These are phyloP conservation scores for Panellus pusillus DNA, from an alignment of 768 basidiomycete genomes.

Conservation along the genomic window DNA sequence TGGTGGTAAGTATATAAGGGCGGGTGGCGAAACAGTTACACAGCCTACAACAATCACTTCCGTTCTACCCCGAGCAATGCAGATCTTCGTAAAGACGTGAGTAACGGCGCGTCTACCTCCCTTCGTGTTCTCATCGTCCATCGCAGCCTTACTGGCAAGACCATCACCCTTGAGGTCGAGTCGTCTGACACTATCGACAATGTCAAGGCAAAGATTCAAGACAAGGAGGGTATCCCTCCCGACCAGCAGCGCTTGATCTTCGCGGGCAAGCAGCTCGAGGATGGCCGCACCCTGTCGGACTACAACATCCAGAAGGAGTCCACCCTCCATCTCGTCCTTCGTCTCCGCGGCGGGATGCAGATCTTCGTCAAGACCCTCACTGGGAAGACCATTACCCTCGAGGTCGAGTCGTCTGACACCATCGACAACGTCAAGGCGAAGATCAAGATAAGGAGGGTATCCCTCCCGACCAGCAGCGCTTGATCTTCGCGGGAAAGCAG, in stretches of 20 bases:
- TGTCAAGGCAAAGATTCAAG: slow-evolving; percentile 73
- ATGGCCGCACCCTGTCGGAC: slow-evolving; percentile 77
- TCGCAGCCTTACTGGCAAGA: slow-evolving; percentile 61
- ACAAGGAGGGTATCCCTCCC: slow-evolving; percentile 61
- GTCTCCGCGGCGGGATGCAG: slow-evolving; percentile 18
- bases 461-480: slow-evolving; percentile 19
- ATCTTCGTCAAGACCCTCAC: slow-evolving; percentile 49
- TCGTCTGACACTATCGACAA: slow-evolving; percentile 75
- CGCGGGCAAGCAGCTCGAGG: slow-evolving; percentile 86
- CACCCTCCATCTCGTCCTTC: slow-evolving; percentile 53
- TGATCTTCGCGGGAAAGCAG: slow-evolving; percentile 20
- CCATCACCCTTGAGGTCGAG: slow-evolving; percentile 74
- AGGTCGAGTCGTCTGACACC: slow-evolving; percentile 53
- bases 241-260: slow-evolving; percentile 66
- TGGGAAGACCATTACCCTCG: slow-evolving; percentile 63
- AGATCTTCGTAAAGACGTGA: slow-evolving; percentile 53
- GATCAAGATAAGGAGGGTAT: slow-evolving; percentile 22
- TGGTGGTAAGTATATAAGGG: no score
- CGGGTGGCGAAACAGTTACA: neutral
- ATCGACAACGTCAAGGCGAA: slow-evolving; percentile 21
- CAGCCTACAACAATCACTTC: slow-evolving; percentile 21
- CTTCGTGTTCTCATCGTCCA: neutral
- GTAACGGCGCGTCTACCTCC: neutral
- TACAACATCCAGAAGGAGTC: slow-evolving; percentile 67
- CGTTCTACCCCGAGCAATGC: slow-evolving; percentile 57